Base-by-base conservation (phyloP, 2,329 filamentous ascomycete genomes). In the Bisporella sp. region DNA sequence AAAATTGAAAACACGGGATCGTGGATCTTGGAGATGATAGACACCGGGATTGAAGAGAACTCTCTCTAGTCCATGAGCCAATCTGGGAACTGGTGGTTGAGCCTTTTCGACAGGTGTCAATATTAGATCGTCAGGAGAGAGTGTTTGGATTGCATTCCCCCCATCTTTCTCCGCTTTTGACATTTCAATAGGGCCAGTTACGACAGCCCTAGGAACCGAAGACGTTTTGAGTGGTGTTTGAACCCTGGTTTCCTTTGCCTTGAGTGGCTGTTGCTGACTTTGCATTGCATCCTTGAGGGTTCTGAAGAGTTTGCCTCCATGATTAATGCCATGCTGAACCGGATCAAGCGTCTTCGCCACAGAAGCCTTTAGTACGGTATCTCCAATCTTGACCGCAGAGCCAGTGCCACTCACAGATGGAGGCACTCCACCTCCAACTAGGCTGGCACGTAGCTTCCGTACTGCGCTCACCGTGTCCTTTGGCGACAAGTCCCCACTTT, bases 41-140 rank as follows among this genome's bases (percentile, higher is more conserved):
- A 96, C 88, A 28, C 93, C 91, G 2, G 85, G 85, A 62, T 96
- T 99, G 76, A 99, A 99, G 3, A 99, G 72, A n/a, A 95, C 92
- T 40, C 65, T 59, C 48, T 67, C 65, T 31, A 67, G 51, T 7
- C 64, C 64, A 50, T 66, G 65, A 8, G 62, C 59, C 30, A 67
- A 48, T 11, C 48, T 51, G 43, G 65, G 64, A 7, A 67, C 64
- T 32, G 61, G 52, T 43, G 62, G 59, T 39, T 61, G 55, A 12
- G 51, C 48, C 35, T 52, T 56, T 21, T 64, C 55, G 31, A 66
- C 33, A 7, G 65, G 59, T 11, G 55, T 49, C 31, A 67, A 54
- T 6, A 59, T 13, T 8, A 67, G 55, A 28, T 56, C 52, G 32
- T 52, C 49, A 7, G 63, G 50, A 33, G 57, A 53, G 4, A 67